Evolutionary conservation across 805 yeast species (phyloP).

Genomic region (Saccharomycopsis sp.): DNA sequence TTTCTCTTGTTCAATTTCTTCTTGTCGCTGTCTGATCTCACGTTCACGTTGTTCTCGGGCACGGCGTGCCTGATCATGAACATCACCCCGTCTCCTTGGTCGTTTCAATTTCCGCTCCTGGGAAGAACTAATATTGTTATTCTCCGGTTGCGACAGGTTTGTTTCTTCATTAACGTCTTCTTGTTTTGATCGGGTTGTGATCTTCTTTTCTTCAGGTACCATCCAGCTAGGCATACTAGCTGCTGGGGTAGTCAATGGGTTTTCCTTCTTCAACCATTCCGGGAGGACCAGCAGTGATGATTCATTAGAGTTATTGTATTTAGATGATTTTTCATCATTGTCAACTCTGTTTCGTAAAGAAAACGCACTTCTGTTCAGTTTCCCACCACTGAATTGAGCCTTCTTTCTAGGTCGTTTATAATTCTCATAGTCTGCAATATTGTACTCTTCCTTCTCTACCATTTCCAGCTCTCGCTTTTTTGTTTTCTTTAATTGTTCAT

Average conservation of each 20-base stretch:
- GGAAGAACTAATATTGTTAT: too few relatives aligned
- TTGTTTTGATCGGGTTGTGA: neutral
- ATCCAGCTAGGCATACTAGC: slow-evolving; percentile 6
- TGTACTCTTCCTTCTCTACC: slow-evolving; percentile 1
- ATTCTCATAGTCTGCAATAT: neutral
- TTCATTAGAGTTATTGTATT: neutral
- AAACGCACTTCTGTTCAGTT: slow-evolving; percentile 3
- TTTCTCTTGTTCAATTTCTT: slow-evolving; percentile 25
- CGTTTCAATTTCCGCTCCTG: slow-evolving; percentile 10
- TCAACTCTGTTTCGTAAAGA: slow-evolving; percentile 7
- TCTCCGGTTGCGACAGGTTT: too few relatives aligned
- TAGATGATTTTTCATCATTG: neutral
- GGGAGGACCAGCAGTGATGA: neutral
- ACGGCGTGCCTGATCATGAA: slow-evolving; percentile 21
- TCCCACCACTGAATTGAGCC: neutral
- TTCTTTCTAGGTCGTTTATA: slow-evolving; percentile 4
- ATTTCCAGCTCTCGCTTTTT: neutral
- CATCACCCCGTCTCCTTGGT: slow-evolving; percentile 25
- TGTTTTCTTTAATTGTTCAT: neutral
- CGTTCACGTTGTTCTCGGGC: slow-evolving; percentile 14
- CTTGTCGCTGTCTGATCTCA: slow-evolving; percentile 13
- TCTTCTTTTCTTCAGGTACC: slow-evolving; percentile 1
- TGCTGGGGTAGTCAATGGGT: too few relatives aligned
- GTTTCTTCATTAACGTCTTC: neutral
- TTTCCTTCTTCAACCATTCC: neutral